Conservation (phyloP, 2,329 filamentous ascomycete genomes). For the Diplodia scrobiculata region DNA sequence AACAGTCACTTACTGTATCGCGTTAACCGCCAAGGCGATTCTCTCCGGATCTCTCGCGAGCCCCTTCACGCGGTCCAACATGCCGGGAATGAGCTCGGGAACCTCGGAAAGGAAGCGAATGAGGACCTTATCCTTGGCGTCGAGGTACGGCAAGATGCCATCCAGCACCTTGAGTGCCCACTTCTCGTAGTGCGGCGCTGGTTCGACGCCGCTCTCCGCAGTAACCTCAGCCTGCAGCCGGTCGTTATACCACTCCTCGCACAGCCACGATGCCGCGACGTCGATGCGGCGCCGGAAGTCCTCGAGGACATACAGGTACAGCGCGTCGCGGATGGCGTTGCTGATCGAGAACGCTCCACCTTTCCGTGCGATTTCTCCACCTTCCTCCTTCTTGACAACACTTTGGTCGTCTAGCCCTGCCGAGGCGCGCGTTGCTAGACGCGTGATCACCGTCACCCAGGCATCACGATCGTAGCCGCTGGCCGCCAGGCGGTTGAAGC, state of each 20-base stretch:
- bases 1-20: constrained; percentile 54
- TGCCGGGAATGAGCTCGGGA: constrained; percentile 70
- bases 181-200: constrained; percentile 67
- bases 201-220: constrained; percentile 43
- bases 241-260: constrained; percentile 98
- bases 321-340: constrained; percentile 72
- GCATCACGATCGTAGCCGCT: constrained; percentile 83
- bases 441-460: constrained; percentile 85
- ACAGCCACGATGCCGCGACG: constrained; percentile 88
- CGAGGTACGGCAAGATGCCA: constrained; percentile 86
- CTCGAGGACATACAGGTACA: constrained; percentile 85
- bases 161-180: constrained; percentile 83
- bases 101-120: constrained; percentile 91
- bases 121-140: constrained; percentile 83
- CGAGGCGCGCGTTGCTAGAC: constrained; percentile 78
- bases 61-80: constrained; percentile 71
- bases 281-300: constrained; percentile 90
- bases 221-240: constrained; percentile 55
- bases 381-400: constrained; percentile 58
- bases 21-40: constrained; percentile 60
- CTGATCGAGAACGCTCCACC: constrained; percentile 54
- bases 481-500: constrained; percentile 81
- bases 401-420: constrained; percentile 68
- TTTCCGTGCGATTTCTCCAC: constrained; percentile 33
- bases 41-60: constrained; percentile 66